phyloP scores from a whole-genome alignment of 2,329 filamentous ascomycete species.

The Exutisphaerella laricina region DNA sequence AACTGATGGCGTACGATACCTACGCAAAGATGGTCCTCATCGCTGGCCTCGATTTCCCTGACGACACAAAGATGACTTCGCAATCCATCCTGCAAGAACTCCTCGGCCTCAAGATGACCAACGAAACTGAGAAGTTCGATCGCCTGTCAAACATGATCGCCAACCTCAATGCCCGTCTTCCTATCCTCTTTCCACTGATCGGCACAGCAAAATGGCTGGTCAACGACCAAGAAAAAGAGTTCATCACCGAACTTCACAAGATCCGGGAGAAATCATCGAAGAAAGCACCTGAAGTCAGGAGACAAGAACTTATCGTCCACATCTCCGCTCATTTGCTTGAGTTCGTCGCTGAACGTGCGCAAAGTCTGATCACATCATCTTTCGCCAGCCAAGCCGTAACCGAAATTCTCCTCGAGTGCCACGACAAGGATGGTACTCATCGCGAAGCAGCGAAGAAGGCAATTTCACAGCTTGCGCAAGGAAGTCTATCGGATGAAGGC shows the following conservation, averaged over 20 bases:
- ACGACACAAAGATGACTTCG: constrained; percentile 83
- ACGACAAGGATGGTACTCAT: constrained; percentile 53
- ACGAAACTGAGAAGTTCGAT: constrained; percentile 42
- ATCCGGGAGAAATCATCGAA: constrained; percentile 83
- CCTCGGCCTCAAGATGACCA: constrained; percentile 55
- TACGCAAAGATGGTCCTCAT: constrained; percentile 77
- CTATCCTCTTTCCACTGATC: constrained; percentile 77
- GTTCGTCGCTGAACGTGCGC: constrained; percentile 63
- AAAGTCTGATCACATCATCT: constrained; percentile 63
- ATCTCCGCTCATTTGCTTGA: constrained; percentile 71
- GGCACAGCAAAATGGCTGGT: constrained; percentile 58
- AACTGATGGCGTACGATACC: constrained; percentile 74
- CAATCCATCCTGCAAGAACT: constrained; percentile 86
- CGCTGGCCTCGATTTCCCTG: constrained; percentile 81
- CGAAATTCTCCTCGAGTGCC: constrained; percentile 73
- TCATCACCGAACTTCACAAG: constrained; percentile 70
- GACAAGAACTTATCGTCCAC: constrained; percentile 67
- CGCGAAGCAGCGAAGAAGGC: constrained; percentile 57
- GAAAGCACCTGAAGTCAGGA: constrained; percentile 74
- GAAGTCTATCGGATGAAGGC: constrained; percentile 39
- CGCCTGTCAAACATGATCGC: constrained; percentile 62
- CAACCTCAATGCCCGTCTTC: constrained; percentile 57
- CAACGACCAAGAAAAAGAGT: constrained; percentile 54
- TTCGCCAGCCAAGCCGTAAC: constrained; percentile 84
- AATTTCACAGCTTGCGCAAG: constrained; percentile 44